Evolutionary conservation across 768 basidiomycete genomes (phyloP), one percentile per base, ranked within the genome.

Genomic region (Gloeopeniophorella convolvens): DNA sequence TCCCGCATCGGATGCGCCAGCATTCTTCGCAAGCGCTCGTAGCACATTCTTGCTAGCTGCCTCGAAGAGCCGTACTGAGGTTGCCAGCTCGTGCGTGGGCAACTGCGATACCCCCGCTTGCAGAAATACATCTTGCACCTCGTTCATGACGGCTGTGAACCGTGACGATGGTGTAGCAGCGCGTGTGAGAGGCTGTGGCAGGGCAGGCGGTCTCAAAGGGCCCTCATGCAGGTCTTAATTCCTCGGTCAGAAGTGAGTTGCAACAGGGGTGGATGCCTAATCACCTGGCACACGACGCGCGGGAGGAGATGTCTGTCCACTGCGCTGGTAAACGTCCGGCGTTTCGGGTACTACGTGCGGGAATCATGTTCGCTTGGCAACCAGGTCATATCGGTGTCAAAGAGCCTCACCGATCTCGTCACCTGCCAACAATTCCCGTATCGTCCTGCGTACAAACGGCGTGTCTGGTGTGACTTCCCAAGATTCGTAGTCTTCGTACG

Each of bases 331-430:
- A n/a, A n/a, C 35, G 12, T 54, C 52, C 3, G 52, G 52, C 23
- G 52, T 54, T 21, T 54, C 52, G 20, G 52, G 52, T 1, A 54
- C 52, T 54, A 24, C n/a, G 9, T n/a, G 4, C 2, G 12, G 18
- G 15, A n/a, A 33, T 16, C 12, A 30, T 16, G 6, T n/a, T n/a
- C n/a, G n/a, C n/a, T n/a, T n/a, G n/a, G n/a, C n/a, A n/a, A n/a
- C n/a, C n/a, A n/a, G n/a, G n/a, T n/a, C n/a, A n/a, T n/a, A n/a
- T n/a, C n/a, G n/a, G n/a, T n/a, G n/a, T n/a, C n/a, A 8, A 5
- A 37, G 34, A 12, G 4, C 4, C 46, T 15, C n/a, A 54, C 52
- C 47, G 9, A 54, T 54, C 15, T 53, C 51, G 23, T 53, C 41
- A 26, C 30, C 43, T 21, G 42, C 52, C 35, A 42, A 2, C 30